These are phyloP conservation scores for Fusarium chuoi DNA, from an alignment of 2,329 filamentous ascomycete genomes.

Conservation along the genomic window DNA sequence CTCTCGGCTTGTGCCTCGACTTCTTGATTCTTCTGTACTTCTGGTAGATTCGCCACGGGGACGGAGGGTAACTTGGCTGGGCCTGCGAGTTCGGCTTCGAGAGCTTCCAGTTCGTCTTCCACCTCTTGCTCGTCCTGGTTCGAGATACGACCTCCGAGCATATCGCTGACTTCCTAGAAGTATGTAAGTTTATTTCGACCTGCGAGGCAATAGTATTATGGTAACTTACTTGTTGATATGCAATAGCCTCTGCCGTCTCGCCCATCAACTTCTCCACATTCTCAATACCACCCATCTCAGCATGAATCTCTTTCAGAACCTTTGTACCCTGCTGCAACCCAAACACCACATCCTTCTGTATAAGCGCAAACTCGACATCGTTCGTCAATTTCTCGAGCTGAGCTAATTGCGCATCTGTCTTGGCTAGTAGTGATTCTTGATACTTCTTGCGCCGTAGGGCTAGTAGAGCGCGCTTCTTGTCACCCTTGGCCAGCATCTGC, in stretches of 20 bases:
- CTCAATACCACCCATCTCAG: constrained; percentile 95
- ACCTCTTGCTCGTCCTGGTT: constrained; percentile 98
- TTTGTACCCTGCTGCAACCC: constrained; percentile 91
- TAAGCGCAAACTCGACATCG: constrained; percentile 93
- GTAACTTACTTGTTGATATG: constrained; percentile 81
- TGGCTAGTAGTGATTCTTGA: constrained; percentile 86
- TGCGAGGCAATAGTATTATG: rapidly evolving
- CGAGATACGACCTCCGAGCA: constrained; percentile 87
- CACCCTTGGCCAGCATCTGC: constrained; percentile 81
- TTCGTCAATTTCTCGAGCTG: constrained; percentile 89
- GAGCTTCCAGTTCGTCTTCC: constrained; percentile 88
- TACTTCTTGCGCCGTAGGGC: constrained; percentile 96
- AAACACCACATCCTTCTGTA: constrained; percentile 96
- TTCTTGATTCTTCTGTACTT: constrained; percentile 33
- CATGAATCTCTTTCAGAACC: constrained; percentile 90
- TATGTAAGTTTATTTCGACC: constrained; percentile 10
- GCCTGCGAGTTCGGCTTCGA: constrained; percentile 64
- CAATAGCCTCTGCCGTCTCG: constrained; percentile 88
- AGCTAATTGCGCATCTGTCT: constrained; percentile 93
- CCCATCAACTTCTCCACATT: constrained; percentile 95
- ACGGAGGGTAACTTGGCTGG: constrained; percentile 46
- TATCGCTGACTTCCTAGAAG: constrained; percentile 85
- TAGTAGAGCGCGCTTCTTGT: constrained; percentile 84
- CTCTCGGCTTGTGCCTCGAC: constrained; percentile 36
- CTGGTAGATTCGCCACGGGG: constrained; percentile 49